Conservation (phyloP, 2,329 filamentous ascomycete species). For the Pseudogymnoascus sp. region DNA sequence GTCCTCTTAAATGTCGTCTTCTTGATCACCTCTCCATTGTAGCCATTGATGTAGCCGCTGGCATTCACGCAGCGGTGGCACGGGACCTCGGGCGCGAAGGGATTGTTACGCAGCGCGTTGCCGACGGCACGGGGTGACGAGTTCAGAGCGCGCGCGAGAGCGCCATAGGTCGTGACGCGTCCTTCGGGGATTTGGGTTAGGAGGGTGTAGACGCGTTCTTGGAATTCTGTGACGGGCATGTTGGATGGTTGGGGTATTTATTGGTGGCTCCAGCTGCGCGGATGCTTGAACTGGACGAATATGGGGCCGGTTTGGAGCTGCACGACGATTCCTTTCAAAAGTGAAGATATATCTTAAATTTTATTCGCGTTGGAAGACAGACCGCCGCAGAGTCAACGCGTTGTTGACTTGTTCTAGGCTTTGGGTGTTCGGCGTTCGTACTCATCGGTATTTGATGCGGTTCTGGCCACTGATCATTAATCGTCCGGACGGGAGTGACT, state of each 20-base stretch:
- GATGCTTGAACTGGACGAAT: not conserved
- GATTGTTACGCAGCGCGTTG: constrained; percentile 52
- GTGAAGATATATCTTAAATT: not conserved
- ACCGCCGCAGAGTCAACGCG: not conserved
- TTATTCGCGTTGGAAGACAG: not conserved
- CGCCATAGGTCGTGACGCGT: constrained; percentile 52
- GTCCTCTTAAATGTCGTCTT: not conserved
- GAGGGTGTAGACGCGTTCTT: constrained; percentile 43
- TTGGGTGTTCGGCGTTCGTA: not conserved
- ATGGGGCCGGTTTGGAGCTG: not conserved
- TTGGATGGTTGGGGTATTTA: not conserved
- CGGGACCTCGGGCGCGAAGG: constrained; percentile 53
- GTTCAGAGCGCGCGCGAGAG: constrained; percentile 47
- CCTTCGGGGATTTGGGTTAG: constrained; percentile 55
- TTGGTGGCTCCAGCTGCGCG: no score
- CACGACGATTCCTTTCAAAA: not conserved
- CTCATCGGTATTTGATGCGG: not conserved
- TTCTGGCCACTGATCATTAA: not conserved
- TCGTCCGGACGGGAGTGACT: not conserved
- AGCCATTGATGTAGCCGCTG: constrained; percentile 59
- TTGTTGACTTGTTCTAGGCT: not conserved
- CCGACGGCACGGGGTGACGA: constrained; percentile 57
- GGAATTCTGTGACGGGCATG: not conserved
- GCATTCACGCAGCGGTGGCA: constrained; percentile 73
- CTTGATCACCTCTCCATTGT: constrained; percentile 47